These are phyloP conservation scores for Podospora sp. DNA, from an alignment of 495 filamentous ascomycete species.

Conservation along the genomic window DNA sequence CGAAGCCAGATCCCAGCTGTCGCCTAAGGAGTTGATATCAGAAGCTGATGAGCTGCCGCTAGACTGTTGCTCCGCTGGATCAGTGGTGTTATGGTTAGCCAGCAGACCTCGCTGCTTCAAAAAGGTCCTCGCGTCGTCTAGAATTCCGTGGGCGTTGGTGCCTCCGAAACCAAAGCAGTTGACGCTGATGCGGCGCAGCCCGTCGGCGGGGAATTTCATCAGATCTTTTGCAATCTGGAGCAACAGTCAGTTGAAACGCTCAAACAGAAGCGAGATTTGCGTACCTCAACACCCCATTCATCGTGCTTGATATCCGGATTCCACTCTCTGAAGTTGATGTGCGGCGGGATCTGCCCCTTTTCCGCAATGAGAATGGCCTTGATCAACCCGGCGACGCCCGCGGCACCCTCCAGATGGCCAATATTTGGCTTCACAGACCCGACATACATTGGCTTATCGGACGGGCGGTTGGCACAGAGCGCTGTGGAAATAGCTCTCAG, in stretches of 20 bases:
- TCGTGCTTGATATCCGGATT: conserved; percentile 46
- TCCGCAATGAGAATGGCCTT: conserved; percentile 54
- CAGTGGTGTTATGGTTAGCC: conserved; percentile 10
- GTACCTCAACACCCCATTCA: conserved; percentile 26
- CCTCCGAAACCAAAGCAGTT: conserved; percentile 25
- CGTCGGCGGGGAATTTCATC: conserved; percentile 5
- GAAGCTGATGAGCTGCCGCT: not conserved
- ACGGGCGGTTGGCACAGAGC: conserved; percentile 34
- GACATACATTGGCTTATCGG: conserved; percentile 45
- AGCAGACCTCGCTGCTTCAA: not conserved
- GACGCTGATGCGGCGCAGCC: conserved; percentile 15
- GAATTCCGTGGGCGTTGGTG: conserved; percentile 20
- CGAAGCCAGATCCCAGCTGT: conserved; percentile 14
- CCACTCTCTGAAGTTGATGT: conserved; percentile 49
- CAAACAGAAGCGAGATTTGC: not conserved
- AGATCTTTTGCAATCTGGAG: conserved; percentile 1
- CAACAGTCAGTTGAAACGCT: not conserved
- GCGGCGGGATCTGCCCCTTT: conserved; percentile 48
- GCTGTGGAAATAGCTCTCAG: conserved; percentile 48
- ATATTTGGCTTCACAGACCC: conserved; percentile 60
- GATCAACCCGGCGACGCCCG: conserved; percentile 55
- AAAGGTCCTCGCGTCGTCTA: conserved; percentile 20
- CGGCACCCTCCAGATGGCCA: conserved; percentile 56
- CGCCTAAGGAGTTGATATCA: conserved; percentile 9
- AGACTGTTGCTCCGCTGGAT: not conserved